Percentiles rank a stretch among this genome's conserved stretches.
These are phyloP conservation scores for Leucogyrophana mollusca DNA, from an alignment of 768 basidiomycete species.

Conservation along the genomic window DNA sequence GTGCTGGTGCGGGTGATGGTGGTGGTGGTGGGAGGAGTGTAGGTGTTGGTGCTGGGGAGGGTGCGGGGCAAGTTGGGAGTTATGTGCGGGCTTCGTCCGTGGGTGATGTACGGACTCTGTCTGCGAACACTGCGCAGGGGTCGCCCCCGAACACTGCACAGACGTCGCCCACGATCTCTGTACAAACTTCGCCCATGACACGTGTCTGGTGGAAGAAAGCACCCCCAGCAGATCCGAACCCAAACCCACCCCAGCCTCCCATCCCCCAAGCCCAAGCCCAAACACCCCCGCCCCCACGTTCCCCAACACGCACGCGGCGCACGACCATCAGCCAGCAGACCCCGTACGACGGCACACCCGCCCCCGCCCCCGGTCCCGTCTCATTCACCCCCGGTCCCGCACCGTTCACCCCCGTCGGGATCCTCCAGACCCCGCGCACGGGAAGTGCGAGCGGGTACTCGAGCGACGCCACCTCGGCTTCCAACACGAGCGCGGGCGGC, in stretches of 20 bases:
- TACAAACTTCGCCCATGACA: constrained; percentile 10
- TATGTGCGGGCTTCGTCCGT: too few species aligned
- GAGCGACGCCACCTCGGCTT: too few species aligned
- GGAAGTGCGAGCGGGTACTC: too few species aligned
- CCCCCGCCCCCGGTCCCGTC: constrained; percentile 8
- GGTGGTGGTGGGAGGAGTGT: too few species aligned
- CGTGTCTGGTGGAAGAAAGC: constrained; percentile 31
- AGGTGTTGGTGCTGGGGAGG: too few species aligned
- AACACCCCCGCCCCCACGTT: constrained; percentile 12
- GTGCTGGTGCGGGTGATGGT: too few species aligned
- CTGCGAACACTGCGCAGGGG: too few species aligned
- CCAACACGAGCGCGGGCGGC: too few species aligned
- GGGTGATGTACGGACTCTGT: too few species aligned
- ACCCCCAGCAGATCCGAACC: constrained; percentile 10
- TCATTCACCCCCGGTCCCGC: constrained; percentile 3
- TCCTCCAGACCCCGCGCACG: too few species aligned
- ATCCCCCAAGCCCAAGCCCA: not conserved
- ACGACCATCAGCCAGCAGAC: constrained; percentile 10
- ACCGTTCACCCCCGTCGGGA: constrained; percentile 3
- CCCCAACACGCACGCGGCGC: not conserved
- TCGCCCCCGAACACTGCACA: constrained; percentile 2
- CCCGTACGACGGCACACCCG: constrained; percentile 19
- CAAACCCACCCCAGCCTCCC: constrained; percentile 11
- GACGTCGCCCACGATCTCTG: not conserved
- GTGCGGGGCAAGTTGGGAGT: too few species aligned